phyloP scores from a whole-genome alignment of 345 rosid genomes.

The Boechera stricta region DNA sequence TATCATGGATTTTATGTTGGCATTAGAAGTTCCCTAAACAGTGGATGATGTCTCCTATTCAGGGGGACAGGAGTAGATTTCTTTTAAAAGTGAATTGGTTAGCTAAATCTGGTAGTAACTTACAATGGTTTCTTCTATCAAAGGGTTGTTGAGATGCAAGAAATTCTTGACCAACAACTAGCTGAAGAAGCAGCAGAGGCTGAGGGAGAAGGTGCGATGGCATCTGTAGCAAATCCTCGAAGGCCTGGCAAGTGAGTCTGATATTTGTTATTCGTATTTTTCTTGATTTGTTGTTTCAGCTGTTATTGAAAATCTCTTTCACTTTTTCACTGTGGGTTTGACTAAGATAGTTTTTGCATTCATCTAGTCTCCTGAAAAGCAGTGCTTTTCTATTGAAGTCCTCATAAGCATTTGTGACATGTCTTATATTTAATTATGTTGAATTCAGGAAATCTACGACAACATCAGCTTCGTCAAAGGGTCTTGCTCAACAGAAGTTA shows the following conservation, averaged over 20 bases:
- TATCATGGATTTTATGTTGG: slow-evolving; percentile 26
- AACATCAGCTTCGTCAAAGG: slow-evolving; percentile 62
- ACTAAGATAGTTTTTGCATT: slow-evolving; percentile 1
- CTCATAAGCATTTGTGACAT: slow-evolving; percentile 15
- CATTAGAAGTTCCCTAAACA: slow-evolving; percentile 17
- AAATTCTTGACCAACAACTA: slow-evolving; percentile 94
- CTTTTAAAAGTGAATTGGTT: slow-evolving; percentile 8
- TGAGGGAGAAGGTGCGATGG: slow-evolving; percentile 95
- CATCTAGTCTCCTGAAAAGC: slow-evolving; percentile 19
- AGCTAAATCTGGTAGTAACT: slow-evolving; percentile 22
- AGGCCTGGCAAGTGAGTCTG: slow-evolving; percentile 78
- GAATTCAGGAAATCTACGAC: slow-evolving; percentile 68
- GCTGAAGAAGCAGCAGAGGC: slow-evolving; percentile 99
- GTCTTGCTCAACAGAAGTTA: slow-evolving; percentile 68
- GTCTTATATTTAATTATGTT: slow-evolving; percentile 21
- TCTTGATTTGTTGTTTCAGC: slow-evolving; percentile 18
- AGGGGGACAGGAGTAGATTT: background rate
- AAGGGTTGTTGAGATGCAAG: slow-evolving; percentile 99
- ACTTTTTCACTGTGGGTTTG: slow-evolving; percentile 17
- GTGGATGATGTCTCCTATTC: slow-evolving; percentile 20
- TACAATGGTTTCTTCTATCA: slow-evolving; percentile 27
- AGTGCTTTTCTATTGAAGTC: slow-evolving; percentile 8
- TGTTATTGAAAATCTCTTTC: slow-evolving; percentile 17
- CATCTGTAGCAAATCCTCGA: slow-evolving; percentile 88
- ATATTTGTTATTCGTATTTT: slow-evolving; percentile 21